Percentiles rank a stretch among this genome's conserved stretches.
These are phyloP conservation scores for Syzygium aromaticum DNA, from an alignment of 345 rosid genomes.

Conservation along the genomic window DNA sequence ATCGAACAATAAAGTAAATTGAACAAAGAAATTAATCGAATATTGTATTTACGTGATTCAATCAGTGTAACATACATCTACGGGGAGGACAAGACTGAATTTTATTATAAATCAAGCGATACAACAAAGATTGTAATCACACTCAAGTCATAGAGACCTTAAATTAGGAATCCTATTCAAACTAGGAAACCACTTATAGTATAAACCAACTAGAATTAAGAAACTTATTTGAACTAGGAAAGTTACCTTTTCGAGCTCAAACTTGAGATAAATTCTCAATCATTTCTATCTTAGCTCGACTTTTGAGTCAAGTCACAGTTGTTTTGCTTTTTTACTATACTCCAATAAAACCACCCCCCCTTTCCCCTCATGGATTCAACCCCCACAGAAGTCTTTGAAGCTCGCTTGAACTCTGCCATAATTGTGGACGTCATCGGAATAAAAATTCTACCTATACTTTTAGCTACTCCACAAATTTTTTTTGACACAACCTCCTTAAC, in stretches of 20 bases:
- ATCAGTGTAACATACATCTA: background rate
- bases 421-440: too few species aligned
- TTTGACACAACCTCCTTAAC: background rate
- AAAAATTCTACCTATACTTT: background rate
- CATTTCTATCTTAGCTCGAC: accelerated
- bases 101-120: background rate
- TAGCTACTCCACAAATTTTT: background rate
- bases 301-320: background rate
- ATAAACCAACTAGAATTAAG: background rate
- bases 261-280: background rate
- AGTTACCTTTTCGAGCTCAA: background rate
- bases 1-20: background rate
- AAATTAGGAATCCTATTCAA: background rate
- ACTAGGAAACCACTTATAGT: background rate
- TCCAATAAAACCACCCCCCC: too few species aligned
- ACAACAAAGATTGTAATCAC: background rate
- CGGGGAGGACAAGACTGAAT: accelerated
- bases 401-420: background rate
- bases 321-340: too few species aligned
- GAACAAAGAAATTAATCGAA: background rate
- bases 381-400: background rate
- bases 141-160: background rate
- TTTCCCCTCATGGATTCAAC: background rate
- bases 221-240: background rate
- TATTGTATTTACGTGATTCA: background rate